phyloP scores from a whole-genome alignment of 176 grass and related monocot genomes.

The Elaeis guineensis region DNA sequence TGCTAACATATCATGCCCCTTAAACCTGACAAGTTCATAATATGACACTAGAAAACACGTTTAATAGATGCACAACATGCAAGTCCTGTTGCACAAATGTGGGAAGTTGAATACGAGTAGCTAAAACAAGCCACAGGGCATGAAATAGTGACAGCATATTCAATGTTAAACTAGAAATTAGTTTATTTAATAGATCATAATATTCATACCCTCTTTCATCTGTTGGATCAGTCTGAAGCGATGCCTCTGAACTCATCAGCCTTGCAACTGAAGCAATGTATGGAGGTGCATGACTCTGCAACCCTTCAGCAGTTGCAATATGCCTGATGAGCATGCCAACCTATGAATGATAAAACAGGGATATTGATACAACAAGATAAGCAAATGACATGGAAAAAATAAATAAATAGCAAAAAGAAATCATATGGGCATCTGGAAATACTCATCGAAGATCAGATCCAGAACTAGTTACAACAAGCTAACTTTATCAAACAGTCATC shows the following conservation, averaged over 20 bases:
- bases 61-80: neutral
- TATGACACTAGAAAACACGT: neutral
- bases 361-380: neutral
- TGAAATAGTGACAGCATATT: too few species aligned
- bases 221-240: constrained; percentile 33
- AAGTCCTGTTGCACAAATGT: neutral
- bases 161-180: neutral
- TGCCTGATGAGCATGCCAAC: constrained; percentile 41
- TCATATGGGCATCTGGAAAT: neutral
- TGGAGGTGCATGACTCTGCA: constrained; percentile 30
- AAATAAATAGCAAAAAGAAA: neutral
- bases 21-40: constrained; percentile 50
- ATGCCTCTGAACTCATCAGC: constrained; percentile 44
- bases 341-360: constrained; percentile 21
- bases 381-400: neutral
- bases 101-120: neutral
- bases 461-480: too few species aligned
- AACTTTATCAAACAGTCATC: too few species aligned
- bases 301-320: constrained; percentile 18
- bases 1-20: constrained; percentile 94
- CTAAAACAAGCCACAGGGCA: too few species aligned
- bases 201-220: constrained; percentile 59
- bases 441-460: too few species aligned
- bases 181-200: neutral
- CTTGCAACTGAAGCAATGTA: constrained; percentile 33